Evolutionary conservation across 495 filamentous ascomycete genomes (phyloP), one percentile per base, ranked within the genome.

Genomic region (Coniosporium apollinis): DNA sequence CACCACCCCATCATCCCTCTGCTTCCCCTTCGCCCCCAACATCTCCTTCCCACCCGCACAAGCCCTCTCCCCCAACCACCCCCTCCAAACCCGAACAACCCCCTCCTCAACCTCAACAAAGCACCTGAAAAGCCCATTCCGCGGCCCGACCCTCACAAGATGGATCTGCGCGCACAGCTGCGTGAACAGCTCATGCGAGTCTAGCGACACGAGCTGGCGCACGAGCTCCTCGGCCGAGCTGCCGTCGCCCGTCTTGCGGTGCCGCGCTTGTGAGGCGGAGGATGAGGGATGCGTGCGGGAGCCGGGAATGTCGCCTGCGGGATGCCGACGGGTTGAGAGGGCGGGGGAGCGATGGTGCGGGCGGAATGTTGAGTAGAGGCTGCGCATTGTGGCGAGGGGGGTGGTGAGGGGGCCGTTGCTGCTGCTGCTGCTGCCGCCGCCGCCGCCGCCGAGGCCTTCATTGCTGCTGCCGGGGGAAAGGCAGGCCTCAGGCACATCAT

Each of bases 91-190:
- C 7, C 80, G 64, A 22, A 77, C 54, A 14, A 79, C 57, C 7
- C 69, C 70, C 34, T 84, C 74, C 33, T 65, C 60, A 13, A 84
- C 51, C 28, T 67, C 73, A 33, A 72, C 62, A 32, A 70, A 67
- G 45, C 67, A 70, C 28, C 67, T 49, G 42, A 74, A 81, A 13
- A 70, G 50, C 24, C 64, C 71, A 40, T 41, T 58, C 45, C 64
- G 64, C 5, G 73, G 70, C 15, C 74, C 67, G 7, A 72, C 47
- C 48, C 74, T 76, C 26, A 81, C 79, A 15, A 87, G 51, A 50
- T 74, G 79, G 16, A 67, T 67, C n/a, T 66, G 51, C 6, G 74
- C 65, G 46, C 70, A 76, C 11, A 84, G 61, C 48, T 86, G 79
- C 0, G 74, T 70, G 50, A 84, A 82, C 19, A 72, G 56, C 53